These are phyloP conservation scores for Amylostereum areolatum DNA, from an alignment of 1,284 basidiomycete species.

Conservation along the genomic window DNA sequence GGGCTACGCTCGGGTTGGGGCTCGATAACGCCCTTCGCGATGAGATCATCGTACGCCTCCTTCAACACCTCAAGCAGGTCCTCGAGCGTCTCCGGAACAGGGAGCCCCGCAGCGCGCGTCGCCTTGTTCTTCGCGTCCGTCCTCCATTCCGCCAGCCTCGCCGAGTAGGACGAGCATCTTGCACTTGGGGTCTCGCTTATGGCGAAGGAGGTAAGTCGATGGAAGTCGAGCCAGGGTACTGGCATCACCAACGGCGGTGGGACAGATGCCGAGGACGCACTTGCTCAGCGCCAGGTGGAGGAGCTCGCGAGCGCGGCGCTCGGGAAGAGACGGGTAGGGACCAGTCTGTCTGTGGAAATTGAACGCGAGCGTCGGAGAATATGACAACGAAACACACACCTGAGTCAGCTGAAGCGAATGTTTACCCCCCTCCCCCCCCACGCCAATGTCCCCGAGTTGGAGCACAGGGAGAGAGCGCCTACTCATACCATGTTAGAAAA, in stretches of 20 bases:
- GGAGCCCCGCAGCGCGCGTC: constrained; percentile 93
- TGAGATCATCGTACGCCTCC: constrained; percentile 83
- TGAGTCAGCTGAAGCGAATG: too few relatives aligned
- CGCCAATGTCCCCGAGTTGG: too few relatives aligned
- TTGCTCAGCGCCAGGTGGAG: constrained; percentile 85
- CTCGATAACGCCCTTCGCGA: constrained; percentile 63
- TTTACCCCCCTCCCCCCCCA: too few relatives aligned
- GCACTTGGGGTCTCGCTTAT: constrained; percentile 95
- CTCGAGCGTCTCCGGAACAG: constrained; percentile 99
- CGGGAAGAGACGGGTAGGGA: too few relatives aligned
- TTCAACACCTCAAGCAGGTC: constrained; percentile 84
- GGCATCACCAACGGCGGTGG: constrained; percentile 98
- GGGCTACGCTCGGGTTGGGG: constrained; percentile 82
- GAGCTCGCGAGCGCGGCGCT: constrained; percentile 95
- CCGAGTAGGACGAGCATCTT: too few relatives aligned
- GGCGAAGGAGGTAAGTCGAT: constrained; percentile 98
- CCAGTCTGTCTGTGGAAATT: too few relatives aligned
- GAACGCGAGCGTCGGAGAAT: too few relatives aligned
- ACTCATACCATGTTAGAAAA: too few relatives aligned
- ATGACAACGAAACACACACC: too few relatives aligned
- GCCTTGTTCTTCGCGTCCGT: constrained; percentile 96
- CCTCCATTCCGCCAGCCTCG: constrained; percentile 97
- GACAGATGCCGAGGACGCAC: constrained; percentile 93
- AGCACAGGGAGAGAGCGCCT: too few relatives aligned
- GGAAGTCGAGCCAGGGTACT: constrained; percentile 99